Percentiles rank a stretch among this genome's conserved stretches.
Evolutionary conservation across 176 grass and related monocot genomes (phyloP).

Genomic region (Lolium multiflorum): DNA sequence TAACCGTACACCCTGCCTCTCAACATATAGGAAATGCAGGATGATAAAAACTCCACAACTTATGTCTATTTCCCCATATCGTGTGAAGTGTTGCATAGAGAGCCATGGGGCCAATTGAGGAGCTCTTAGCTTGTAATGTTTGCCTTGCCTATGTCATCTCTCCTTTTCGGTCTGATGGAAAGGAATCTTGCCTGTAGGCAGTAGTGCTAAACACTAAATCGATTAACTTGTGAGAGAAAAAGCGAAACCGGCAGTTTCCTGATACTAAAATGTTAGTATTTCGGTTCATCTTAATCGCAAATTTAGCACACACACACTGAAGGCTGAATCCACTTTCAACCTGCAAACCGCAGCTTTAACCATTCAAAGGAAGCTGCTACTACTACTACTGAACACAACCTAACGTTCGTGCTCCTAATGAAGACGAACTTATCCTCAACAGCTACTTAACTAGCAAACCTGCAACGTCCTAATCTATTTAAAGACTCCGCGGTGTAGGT

Average conservation of each 20-base stretch:
- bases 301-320: neutral
- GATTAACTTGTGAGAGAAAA: neutral
- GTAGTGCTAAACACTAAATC: neutral
- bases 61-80: neutral
- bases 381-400: slow-evolving; percentile 19
- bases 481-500: slow-evolving; percentile 43
- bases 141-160: too few species aligned
- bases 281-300: slow-evolving; percentile 9
- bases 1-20: neutral
- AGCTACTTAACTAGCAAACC: slow-evolving; percentile 24
- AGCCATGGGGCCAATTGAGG: neutral
- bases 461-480: slow-evolving; percentile 22
- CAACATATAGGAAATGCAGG: slow-evolving; percentile 17
- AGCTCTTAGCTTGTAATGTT: neutral
- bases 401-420: slow-evolving; percentile 31
- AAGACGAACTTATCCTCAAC: slow-evolving; percentile 42
- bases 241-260: neutral
- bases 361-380: slow-evolving; percentile 28
- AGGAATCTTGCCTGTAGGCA: neutral
- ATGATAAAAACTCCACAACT: neutral
- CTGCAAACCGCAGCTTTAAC: neutral
- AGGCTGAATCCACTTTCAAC: neutral
- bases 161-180: neutral
- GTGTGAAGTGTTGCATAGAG: neutral
- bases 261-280: neutral